Evolutionary conservation across 371 early-diverging fungal genomes (phyloP), one percentile per base, ranked within the genome.

Genomic region (Phascolomyces articulosus): DNA sequence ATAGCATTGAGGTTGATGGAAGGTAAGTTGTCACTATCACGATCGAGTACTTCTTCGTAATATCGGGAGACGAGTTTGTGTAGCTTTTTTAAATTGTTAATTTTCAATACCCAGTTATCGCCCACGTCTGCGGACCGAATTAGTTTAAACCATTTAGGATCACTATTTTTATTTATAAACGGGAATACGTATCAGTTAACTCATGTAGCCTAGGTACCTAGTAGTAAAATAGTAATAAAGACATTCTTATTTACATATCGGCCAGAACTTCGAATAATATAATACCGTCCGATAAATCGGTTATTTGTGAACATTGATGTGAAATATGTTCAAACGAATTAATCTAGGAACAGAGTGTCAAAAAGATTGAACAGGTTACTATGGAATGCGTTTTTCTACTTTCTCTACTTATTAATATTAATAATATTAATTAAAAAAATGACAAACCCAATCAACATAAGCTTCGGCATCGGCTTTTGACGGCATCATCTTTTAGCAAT

Each of bases 101-200:
- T 90, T 69, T 90, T 92, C 31, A 94, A 76, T 1, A 96, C 95
- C 98, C 97, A 98, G 84, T 95, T 95, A 71, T 91, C 93, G 49
- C 92, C 91, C 27, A 89, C 81, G 54, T 93, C 94, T 15, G 88
- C 83, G 3, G 90, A 83, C 18, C 90, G 85, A 55, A 88, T 85
- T 21, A 84, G 69, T 68, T 93, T 92, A 84, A 96, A 96, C 94
- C 95, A 96, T 58, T 88, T 86, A 18, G 89, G 78, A 70, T 97
- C 96, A 62, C 96, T 93, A 68, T 24, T 58, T 38, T 18, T 34
- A 38, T 20, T 49, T 4, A 49, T 11, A 24, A 47, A 47, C 7
- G 47, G 55, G 18, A 4, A 55, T 55, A 38, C 13, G 38, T 38
- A n/a, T n/a, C n/a, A n/a, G n/a, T n/a, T n/a, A n/a, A n/a, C n/a